These are phyloP conservation scores for Neolentinus lepideus DNA, from an alignment of 1,284 basidiomycete species.

Conservation along the genomic window DNA sequence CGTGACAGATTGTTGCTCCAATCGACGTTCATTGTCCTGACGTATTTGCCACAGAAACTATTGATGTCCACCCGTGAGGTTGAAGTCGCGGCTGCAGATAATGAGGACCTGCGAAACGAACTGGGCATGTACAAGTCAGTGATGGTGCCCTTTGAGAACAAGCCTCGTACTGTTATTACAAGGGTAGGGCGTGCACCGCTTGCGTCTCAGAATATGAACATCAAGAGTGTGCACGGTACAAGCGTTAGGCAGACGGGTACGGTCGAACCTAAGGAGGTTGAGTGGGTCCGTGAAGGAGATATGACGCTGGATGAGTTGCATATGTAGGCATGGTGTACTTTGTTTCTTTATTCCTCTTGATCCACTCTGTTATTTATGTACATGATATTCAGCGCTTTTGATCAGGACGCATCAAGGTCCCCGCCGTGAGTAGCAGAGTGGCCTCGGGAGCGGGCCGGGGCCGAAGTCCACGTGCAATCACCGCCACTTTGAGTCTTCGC, in stretches of 20 bases:
- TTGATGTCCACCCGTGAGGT: constrained; percentile 44
- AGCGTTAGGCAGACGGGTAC: constrained; percentile 2
- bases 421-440: no score
- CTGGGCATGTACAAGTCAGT: constrained; percentile 67
- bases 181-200: constrained; percentile 52
- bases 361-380: background rate
- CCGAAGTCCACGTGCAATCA: background rate
- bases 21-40: background rate
- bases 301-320: background rate
- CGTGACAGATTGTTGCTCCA: constrained; percentile 14
- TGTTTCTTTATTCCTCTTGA: background rate
- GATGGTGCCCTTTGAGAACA: constrained; percentile 43
- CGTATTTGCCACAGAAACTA: constrained; percentile 40
- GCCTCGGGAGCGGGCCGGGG: background rate
- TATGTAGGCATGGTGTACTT: background rate
- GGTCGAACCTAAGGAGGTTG: background rate
- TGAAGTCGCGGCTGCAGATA: constrained; percentile 38
- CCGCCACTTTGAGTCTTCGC: background rate
- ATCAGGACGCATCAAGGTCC: no score
- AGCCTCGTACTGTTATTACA: constrained; percentile 57
- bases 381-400: background rate
- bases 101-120: constrained; percentile 52
- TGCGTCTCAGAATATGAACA: constrained; percentile 35
- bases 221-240: background rate
- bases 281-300: background rate